Base-by-base conservation (phyloP, 352 stramenopile genomes). In the Pythium utonaiense region DNA sequence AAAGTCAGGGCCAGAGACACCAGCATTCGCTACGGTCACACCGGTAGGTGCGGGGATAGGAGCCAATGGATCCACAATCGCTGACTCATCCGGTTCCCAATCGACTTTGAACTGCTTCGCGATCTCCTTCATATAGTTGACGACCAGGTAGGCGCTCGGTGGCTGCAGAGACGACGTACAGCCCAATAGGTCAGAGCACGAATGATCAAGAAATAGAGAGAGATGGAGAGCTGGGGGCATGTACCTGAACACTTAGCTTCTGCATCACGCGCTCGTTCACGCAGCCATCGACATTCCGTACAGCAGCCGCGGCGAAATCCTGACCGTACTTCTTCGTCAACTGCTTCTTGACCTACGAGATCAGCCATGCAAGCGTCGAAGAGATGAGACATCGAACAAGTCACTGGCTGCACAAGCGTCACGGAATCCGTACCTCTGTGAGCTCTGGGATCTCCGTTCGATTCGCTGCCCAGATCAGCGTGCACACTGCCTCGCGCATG, bases 121-220 rank as follows among this genome's bases (percentile, higher is more conserved):
- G 69, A 98, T 98, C 64, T 96, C 90, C 47, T 98, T 97, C 77
- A 99, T 89, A 78, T 98, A 98, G 22, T 95, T 97, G 27, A 98
- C 86, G 19, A 98, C 95, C 9, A 98, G 62, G 54, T 96, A 98
- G 7, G 93, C 93, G 45, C 88, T 96, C 1, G 96, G 96, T n/a
- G 95, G 96, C 71, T 91, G 55, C 8, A 54, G 3, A 64, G 28
- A 33, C 5, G 5, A 33, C 28, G 28, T 5, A 9, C 28, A 33
- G 28, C 28, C 9, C 28, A 33, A 5, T 33, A 33, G 28, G n/a
- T n/a, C n/a, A n/a, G n/a, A n/a, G n/a, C n/a, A n/a, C n/a, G n/a
- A 13, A 21, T 19, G 40, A 19, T 28, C 17, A 9, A 57, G 3
- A 42, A 22, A 40, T 14, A 36, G 3, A n/a, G n/a, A n/a, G n/a